Percentiles rank a stretch among this genome's conserved stretches.
Evolutionary conservation across 129 eudicot genomes (phyloP).

Genomic region (Kitagawia praeruptora): DNA sequence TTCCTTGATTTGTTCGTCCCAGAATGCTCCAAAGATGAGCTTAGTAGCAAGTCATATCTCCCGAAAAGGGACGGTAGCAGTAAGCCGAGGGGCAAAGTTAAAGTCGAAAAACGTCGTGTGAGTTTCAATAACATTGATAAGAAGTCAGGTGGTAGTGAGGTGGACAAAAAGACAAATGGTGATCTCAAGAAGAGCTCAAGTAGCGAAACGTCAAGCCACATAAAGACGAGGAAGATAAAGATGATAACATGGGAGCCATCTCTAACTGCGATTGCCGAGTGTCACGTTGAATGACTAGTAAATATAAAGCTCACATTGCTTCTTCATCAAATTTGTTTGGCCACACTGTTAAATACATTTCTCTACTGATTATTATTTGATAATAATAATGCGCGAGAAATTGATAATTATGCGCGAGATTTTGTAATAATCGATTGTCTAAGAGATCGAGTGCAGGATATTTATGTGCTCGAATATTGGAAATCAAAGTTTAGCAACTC

Average conservation of each 20-base stretch:
- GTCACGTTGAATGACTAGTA: background rate
- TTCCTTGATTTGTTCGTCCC: conserved; percentile 1
- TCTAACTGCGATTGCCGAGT: conserved; percentile 37
- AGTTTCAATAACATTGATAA: conserved; percentile 21
- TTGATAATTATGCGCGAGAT: background rate
- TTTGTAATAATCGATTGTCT: background rate
- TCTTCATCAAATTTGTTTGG: background rate
- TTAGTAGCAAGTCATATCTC: conserved; percentile 12
- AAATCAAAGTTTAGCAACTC: background rate
- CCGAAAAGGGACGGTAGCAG: background rate
- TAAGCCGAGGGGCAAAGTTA: conserved; percentile 18
- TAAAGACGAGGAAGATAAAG: conserved; percentile 23
- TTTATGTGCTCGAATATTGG: background rate
- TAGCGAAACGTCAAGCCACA: background rate
- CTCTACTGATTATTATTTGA: background rate
- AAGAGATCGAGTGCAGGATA: background rate
- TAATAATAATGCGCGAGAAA: background rate
- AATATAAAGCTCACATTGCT: background rate
- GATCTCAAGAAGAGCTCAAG: conserved; percentile 11
- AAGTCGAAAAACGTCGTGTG: conserved; percentile 24
- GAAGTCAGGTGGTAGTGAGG: conserved; percentile 14
- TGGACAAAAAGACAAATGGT: background rate
- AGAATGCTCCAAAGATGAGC: conserved; percentile 5
- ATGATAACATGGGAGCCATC: conserved; percentile 37
- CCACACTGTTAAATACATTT: background rate